Evolutionary conservation across 768 basidiomycete genomes (phyloP).

Genomic region (Boletus rubescentipes): DNA sequence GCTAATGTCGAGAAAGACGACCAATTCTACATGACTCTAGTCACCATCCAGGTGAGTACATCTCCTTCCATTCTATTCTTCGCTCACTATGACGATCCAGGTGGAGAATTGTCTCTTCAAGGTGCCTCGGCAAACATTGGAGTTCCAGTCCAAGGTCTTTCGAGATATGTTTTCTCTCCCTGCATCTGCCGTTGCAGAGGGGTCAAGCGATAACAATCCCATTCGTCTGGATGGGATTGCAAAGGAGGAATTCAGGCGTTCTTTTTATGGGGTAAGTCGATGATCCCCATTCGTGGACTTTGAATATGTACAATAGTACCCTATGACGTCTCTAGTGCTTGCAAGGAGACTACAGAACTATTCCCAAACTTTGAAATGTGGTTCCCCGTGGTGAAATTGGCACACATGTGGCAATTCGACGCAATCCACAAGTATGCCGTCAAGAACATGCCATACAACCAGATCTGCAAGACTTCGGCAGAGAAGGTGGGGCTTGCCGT

Average conservation of each 20-base stretch:
- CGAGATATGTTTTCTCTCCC: constrained; percentile 28
- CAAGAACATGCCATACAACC: constrained; percentile 23
- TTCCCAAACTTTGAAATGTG: constrained; percentile 27
- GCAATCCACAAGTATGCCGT: constrained; percentile 32
- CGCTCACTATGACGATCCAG: constrained; percentile 9
- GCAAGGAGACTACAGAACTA: not conserved
- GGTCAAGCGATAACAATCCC: constrained; percentile 21
- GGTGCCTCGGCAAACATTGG: constrained; percentile 24
- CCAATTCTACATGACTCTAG: constrained; percentile 17
- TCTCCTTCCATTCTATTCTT: not conserved
- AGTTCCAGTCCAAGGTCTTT: constrained; percentile 27
- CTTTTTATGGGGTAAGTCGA: constrained; percentile 18
- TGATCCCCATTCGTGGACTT: not conserved
- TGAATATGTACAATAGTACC: not conserved
- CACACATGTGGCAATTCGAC: constrained; percentile 39
- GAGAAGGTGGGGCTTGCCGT: constrained; percentile 33
- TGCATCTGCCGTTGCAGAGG: constrained; percentile 12
- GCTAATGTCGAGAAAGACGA: not conserved
- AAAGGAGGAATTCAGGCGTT: constrained; percentile 24
- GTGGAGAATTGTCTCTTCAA: constrained; percentile 30
- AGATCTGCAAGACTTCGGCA: constrained; percentile 7
- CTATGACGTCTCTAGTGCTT: not conserved
- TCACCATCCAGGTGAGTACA: constrained; percentile 13
- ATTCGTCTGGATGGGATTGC: constrained; percentile 23
- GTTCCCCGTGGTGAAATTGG: constrained; percentile 39